A percentile compares a stretch with the other conserved stretches of the same genome.
Evolutionary conservation across 345 rosid genomes (phyloP).

Genomic region (Viola odorata): DNA sequence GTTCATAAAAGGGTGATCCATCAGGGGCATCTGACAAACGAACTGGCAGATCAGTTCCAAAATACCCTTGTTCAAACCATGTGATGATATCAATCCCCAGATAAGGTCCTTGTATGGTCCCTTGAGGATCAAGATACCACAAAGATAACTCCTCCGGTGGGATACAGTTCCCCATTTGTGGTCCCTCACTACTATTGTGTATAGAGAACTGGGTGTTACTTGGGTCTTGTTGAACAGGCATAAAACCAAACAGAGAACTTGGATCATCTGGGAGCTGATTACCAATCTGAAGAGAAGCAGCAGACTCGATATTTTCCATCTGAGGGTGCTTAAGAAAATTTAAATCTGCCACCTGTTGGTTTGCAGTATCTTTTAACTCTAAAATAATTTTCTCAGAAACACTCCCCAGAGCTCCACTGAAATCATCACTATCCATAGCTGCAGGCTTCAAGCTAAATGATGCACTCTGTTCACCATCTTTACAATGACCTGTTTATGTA

Average conservation of each 20-base stretch:
- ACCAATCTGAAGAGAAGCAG: constrained; percentile 5
- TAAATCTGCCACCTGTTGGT: constrained; percentile 13
- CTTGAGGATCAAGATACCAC: constrained; percentile 42
- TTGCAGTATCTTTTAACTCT: constrained; percentile 17
- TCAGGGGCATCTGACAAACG: constrained; percentile 23
- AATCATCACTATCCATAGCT: neutral
- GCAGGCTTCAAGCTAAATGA: constrained; percentile 3
- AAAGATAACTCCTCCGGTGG: constrained; percentile 59
- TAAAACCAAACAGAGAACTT: constrained; percentile 7
- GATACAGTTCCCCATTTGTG: constrained; percentile 21
- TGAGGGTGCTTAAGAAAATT: neutral
- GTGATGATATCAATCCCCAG: constrained; percentile 23
- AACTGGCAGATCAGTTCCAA: constrained; percentile 26
- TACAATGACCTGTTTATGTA: constrained; percentile 17
- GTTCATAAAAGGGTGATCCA: constrained; percentile 17
- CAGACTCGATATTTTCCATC: constrained; percentile 2
- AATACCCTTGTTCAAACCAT: constrained; percentile 30
- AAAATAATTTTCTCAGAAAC: neutral
- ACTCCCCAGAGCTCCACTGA: constrained; percentile 1
- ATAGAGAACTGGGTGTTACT: neutral
- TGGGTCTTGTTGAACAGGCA: neutral
- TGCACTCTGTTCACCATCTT: constrained; percentile 26
- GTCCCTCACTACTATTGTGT: neutral
- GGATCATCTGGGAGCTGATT: constrained; percentile 17
- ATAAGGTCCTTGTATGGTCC: constrained; percentile 37